phyloP scores from a whole-genome alignment of 2,329 filamentous ascomycete genomes.

The Ascochyta fabae region DNA sequence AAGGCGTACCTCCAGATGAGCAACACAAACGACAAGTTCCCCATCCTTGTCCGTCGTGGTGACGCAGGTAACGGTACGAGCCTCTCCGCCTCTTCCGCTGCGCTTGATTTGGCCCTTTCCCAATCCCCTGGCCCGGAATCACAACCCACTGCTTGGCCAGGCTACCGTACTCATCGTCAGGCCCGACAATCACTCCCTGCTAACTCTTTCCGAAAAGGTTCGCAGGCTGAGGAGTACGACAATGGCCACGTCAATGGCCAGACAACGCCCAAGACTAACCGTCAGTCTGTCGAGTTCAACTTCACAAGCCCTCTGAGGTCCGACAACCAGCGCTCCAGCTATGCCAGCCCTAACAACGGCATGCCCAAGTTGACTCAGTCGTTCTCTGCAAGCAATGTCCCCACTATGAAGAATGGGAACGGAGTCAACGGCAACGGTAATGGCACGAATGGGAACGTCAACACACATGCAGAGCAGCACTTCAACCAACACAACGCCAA shows the following conservation, averaged over 20 bases:
- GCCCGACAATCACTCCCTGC: slow-evolving; percentile 65
- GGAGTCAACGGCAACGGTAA: slow-evolving; percentile 48
- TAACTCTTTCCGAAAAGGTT: slow-evolving; percentile 56
- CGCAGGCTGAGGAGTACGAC: slow-evolving; percentile 46
- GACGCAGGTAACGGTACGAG: slow-evolving; percentile 63
- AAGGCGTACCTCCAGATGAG: slow-evolving; percentile 74
- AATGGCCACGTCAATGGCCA: slow-evolving; percentile 47
- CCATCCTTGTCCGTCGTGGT: slow-evolving; percentile 75
- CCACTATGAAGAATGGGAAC: slow-evolving; percentile 76
- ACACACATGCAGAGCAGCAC: slow-evolving; percentile 64
- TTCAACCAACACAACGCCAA: slow-evolving; percentile 79
- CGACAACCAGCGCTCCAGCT: slow-evolving; percentile 55
- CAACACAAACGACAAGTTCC: slow-evolving; percentile 82
- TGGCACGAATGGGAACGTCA: slow-evolving; percentile 33
- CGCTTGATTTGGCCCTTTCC: slow-evolving; percentile 78
- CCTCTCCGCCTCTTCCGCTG: slow-evolving; percentile 81
- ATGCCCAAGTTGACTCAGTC: slow-evolving; percentile 82
- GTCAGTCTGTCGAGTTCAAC: slow-evolving; percentile 57
- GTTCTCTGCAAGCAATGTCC: slow-evolving; percentile 88
- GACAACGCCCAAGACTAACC: slow-evolving; percentile 54
- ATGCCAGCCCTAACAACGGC: slow-evolving; percentile 63
- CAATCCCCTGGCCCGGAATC: slow-evolving; percentile 69
- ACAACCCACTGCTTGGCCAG: slow-evolving; percentile 63
- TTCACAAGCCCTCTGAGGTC: slow-evolving; percentile 40
- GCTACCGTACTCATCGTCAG: slow-evolving; percentile 69